A percentile compares a stretch with the other conserved stretches of the same genome.
Evolutionary conservation across 169 alveolate genomes (phyloP).

Genomic region (Eimeria acervulina): DNA sequence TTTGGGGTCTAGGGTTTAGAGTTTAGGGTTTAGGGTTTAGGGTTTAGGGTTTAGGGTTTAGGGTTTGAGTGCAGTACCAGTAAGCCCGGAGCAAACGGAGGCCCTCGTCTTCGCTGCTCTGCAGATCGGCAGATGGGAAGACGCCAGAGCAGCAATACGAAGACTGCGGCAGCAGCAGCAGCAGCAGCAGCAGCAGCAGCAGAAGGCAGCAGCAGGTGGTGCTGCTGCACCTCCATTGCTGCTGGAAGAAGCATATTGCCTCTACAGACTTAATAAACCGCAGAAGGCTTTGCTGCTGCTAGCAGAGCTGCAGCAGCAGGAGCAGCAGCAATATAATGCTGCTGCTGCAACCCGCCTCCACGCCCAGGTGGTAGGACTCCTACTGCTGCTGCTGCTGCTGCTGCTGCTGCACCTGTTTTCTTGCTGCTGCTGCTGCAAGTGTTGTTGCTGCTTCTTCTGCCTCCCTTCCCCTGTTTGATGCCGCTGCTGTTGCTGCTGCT

Average conservation of each 20-base stretch:
- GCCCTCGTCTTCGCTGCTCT: constrained; percentile 1
- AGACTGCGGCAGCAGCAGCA: constrained; percentile 39
- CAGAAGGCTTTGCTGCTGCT: constrained; percentile 56
- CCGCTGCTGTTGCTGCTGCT: not conserved
- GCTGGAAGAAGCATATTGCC: constrained; percentile 67
- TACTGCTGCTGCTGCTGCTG: constrained; percentile 17
- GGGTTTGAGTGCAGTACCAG: constrained; percentile 26
- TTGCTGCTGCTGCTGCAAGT: not conserved
- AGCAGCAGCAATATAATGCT: not conserved
- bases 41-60: not conserved
- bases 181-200: constrained; percentile 15
- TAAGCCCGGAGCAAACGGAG: constrained; percentile 12
- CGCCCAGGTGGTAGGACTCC: constrained; percentile 1
- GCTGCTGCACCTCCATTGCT: constrained; percentile 34
- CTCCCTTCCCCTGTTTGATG: not conserved
- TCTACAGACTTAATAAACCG: constrained; percentile 58
- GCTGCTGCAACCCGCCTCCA: not conserved
- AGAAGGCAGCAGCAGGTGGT: not conserved
- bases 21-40: not conserved
- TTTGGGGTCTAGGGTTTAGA: too few species aligned
- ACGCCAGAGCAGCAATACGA: constrained; percentile 5
- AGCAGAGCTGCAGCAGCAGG: too few species aligned
- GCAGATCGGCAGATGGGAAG: constrained; percentile 20
- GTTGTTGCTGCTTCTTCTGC: not conserved
- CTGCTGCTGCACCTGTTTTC: too few species aligned